These are phyloP conservation scores for Diphasiastrum complanatum DNA, from an alignment of 83 land plant species.

Conservation along the genomic window DNA sequence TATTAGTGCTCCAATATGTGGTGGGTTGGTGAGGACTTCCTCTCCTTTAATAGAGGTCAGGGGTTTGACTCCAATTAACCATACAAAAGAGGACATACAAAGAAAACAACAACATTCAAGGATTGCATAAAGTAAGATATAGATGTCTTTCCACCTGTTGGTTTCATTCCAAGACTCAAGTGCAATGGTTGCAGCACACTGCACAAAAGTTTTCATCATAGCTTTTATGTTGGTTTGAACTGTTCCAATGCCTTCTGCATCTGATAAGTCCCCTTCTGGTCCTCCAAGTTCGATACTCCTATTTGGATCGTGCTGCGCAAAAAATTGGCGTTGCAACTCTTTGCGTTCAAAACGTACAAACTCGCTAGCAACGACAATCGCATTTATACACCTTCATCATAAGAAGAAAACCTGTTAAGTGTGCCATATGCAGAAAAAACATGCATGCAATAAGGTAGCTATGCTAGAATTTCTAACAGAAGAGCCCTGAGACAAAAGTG, in stretches of 20 bases:
- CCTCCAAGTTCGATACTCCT: conserved; percentile 36
- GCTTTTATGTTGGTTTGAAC: conserved; percentile 74
- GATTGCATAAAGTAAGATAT: neutral
- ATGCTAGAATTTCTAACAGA: neutral
- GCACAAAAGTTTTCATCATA: conserved; percentile 70
- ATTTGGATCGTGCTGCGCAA: conserved; percentile 27
- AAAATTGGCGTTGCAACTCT: conserved; percentile 45
- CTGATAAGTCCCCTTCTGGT: conserved; percentile 39
- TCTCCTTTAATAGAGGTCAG: too few relatives aligned
- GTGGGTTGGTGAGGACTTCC: too few relatives aligned
- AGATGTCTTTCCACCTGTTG: conserved; percentile 42
- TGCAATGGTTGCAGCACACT: conserved; percentile 57
- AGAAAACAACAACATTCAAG: neutral
- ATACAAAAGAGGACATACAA: neutral
- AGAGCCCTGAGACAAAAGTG: neutral
- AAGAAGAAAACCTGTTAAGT: conserved; percentile 9
- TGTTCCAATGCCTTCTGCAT: conserved; percentile 35
- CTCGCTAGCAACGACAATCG: conserved; percentile 85
- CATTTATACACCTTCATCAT: conserved; percentile 76
- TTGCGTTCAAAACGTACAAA: conserved; percentile 64
- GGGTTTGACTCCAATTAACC: too few relatives aligned
- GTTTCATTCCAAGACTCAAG: conserved; percentile 75
- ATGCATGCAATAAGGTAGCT: neutral
- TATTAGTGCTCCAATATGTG: too few relatives aligned
- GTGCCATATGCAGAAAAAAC: neutral